A percentile compares a stretch with the other conserved stretches of the same genome.
Conservation (phyloP, 2,329 filamentous ascomycete genomes). For the Penicillium italicum region DNA sequence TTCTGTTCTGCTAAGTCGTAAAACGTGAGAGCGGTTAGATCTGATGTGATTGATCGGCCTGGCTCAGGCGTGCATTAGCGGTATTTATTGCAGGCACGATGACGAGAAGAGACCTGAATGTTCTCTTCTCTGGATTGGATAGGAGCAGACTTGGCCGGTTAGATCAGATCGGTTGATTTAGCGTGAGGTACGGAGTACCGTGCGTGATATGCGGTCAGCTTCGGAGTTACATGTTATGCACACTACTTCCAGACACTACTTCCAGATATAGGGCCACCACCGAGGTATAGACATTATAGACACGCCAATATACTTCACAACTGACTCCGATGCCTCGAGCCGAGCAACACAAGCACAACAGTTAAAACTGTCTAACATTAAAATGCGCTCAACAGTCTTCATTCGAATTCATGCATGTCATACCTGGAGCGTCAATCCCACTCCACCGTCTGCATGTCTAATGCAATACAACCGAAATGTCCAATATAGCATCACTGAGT, state of each 20-base stretch:
- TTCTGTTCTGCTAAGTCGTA: slow-evolving; percentile 5
- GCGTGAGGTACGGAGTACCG: slow-evolving; percentile 6
- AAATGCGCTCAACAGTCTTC: slow-evolving; percentile 8
- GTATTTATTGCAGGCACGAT: slow-evolving; percentile 11
- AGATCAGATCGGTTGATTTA: slow-evolving; percentile 8
- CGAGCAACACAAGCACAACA: slow-evolving; percentile 11
- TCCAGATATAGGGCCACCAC: neutral
- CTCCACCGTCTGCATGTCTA: neutral
- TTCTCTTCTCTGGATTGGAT: neutral
- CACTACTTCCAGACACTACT: neutral
- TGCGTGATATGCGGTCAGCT: slow-evolving; percentile 4
- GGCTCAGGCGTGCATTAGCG: slow-evolving; percentile 21
- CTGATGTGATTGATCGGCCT: slow-evolving; percentile 24
- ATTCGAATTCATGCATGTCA: slow-evolving; percentile 23
- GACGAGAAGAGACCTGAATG: neutral
- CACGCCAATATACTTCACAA: neutral
- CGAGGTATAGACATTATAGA: neutral
- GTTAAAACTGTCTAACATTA: neutral
- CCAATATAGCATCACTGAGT: neutral
- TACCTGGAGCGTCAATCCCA: slow-evolving; percentile 13
- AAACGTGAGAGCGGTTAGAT: slow-evolving; percentile 20
- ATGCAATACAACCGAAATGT: neutral
- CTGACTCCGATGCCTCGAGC: neutral
- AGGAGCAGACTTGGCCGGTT: slow-evolving; percentile 9
- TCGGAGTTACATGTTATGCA: neutral